Evolutionary conservation across 192 early-diverging fungal species (phyloP).

Genomic region (Backusella morwellensis): DNA sequence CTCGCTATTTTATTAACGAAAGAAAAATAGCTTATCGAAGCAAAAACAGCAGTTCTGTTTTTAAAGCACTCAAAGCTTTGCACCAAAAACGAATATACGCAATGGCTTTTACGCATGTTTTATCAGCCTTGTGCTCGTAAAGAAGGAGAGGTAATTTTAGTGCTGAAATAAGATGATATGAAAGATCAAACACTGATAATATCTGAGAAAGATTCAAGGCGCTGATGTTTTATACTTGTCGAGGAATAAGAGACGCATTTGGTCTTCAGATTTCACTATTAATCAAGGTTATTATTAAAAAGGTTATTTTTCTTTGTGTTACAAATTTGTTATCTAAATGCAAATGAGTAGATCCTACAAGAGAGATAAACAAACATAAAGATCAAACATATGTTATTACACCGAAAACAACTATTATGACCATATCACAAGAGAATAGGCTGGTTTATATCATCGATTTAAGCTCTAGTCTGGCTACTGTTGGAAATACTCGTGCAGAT

Average conservation of each 20-base stretch:
- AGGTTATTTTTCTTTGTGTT: background rate
- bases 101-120: constrained; percentile 24
- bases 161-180: background rate
- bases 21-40: constrained; percentile 22
- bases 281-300: constrained; percentile 9
- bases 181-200: background rate
- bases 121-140: constrained; percentile 18
- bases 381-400: constrained; percentile 48
- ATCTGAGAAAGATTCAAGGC: background rate
- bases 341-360: background rate
- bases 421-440: constrained; percentile 56
- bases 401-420: constrained; percentile 63
- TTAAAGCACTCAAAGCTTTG: constrained; percentile 21
- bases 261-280: constrained; percentile 6
- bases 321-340: background rate
- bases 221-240: constrained; percentile 27
- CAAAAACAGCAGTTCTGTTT: constrained; percentile 25
- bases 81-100: constrained; percentile 33
- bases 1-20: background rate
- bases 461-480: constrained; percentile 60
- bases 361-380: background rate
- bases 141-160: constrained; percentile 14
- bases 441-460: constrained; percentile 70
- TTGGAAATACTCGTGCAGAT: constrained; percentile 39
- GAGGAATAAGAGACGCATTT: constrained; percentile 14